Evolutionary conservation across 352 stramenopile genomes (phyloP).

Genomic region (Pythium monospermum): DNA sequence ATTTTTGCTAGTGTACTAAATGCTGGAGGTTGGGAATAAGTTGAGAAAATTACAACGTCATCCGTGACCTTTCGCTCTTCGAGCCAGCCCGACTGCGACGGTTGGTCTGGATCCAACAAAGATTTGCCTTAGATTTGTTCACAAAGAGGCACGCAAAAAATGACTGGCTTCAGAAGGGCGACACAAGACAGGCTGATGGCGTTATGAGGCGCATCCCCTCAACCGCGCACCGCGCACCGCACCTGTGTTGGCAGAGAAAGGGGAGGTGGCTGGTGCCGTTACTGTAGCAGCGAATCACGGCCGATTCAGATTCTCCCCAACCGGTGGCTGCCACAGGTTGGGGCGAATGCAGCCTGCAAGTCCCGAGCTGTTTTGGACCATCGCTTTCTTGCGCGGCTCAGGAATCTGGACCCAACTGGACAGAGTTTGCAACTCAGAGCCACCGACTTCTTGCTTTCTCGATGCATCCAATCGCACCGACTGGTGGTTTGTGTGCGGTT

Average conservation of each 20-base stretch:
- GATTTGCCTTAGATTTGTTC: slow-evolving; percentile 11
- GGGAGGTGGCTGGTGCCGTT: too few species aligned
- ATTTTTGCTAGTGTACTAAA: background rate
- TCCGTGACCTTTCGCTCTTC: slow-evolving; percentile 13
- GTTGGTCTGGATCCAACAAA: slow-evolving; percentile 16
- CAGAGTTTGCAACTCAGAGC: too few species aligned
- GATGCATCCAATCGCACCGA: too few species aligned
- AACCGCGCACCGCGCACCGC: too few species aligned
- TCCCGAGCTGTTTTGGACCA: too few species aligned
- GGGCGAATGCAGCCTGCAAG: too few species aligned
- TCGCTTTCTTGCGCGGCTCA: too few species aligned
- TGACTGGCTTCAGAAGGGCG: background rate
- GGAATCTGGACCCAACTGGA: too few species aligned
- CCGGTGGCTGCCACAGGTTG: too few species aligned
- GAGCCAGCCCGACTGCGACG: slow-evolving; percentile 11
- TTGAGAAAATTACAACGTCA: slow-evolving; percentile 19
- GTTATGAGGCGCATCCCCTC: too few species aligned
- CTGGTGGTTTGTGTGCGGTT: too few species aligned
- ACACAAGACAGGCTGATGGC: background rate
- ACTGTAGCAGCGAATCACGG: background rate
- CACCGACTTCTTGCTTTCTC: background rate
- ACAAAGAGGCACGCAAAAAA: slow-evolving; percentile 6
- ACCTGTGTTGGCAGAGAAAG: too few species aligned
- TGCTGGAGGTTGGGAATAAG: slow-evolving; percentile 12
- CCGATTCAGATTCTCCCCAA: background rate